Percentiles rank a stretch among this genome's conserved stretches.
These are phyloP conservation scores for Coemansia erecta DNA, from an alignment of 192 early-diverging fungal species.

Conservation along the genomic window DNA sequence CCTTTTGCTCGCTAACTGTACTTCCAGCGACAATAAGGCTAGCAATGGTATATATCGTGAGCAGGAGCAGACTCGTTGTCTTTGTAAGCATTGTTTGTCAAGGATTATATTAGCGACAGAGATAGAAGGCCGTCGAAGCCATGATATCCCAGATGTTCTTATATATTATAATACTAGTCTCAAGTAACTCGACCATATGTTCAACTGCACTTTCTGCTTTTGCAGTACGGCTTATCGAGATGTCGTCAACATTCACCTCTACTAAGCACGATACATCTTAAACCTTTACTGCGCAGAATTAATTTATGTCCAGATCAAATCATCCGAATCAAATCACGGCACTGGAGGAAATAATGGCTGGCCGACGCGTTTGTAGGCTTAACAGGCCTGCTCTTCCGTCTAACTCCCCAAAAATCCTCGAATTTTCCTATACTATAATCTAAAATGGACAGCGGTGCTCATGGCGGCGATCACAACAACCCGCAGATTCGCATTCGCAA, in stretches of 20 bases:
- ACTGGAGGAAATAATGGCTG: too few species aligned
- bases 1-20: conserved; percentile 4
- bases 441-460: conserved; percentile 17
- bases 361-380: background rate
- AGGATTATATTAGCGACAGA: background rate
- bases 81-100: background rate
- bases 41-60: background rate
- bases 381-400: background rate
- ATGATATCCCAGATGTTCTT: background rate
- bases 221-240: too few species aligned
- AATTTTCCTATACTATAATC: background rate
- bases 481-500: conserved; percentile 50
- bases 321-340: background rate
- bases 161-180: background rate
- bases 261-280: too few species aligned
- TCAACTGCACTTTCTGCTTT: background rate
- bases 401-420: background rate
- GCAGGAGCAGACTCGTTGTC: background rate
- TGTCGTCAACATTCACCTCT: too few species aligned
- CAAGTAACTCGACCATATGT: background rate
- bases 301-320: too few species aligned
- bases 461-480: conserved; percentile 26
- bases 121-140: background rate
- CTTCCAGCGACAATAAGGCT: background rate
- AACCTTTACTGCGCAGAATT: too few species aligned